A percentile compares a stretch with the other conserved stretches of the same genome.
Conservation (phyloP, 441 rosid species). For the Jatropha multifida region DNA sequence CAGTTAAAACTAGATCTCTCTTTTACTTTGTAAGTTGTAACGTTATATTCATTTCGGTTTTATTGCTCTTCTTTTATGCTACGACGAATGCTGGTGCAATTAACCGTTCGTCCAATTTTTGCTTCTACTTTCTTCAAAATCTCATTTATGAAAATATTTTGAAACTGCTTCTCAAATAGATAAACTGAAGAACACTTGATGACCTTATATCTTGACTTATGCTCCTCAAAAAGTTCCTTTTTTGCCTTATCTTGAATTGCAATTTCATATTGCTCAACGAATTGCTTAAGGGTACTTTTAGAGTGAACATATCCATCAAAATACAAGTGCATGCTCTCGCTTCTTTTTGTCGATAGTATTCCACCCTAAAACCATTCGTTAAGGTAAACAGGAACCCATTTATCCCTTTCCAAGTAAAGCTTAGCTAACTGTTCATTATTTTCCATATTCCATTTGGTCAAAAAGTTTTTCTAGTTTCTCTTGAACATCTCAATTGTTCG, state of each 20-base stretch:
- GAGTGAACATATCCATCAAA: constrained; percentile 1
- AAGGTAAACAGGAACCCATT: not conserved
- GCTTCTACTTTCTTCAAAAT: too few species aligned
- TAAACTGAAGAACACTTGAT: too few species aligned
- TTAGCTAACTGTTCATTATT: not conserved
- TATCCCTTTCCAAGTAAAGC: not conserved
- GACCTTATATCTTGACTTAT: not conserved
- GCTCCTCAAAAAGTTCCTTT: not conserved
- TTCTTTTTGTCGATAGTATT: not conserved
- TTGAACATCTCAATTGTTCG: not conserved
- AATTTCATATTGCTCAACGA: not conserved
- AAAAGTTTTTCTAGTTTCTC: not conserved
- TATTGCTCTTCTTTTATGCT: too few species aligned
- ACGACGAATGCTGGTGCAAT: too few species aligned
- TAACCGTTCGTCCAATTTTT: too few species aligned
- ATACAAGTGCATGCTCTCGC: not conserved
- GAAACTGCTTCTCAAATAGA: too few species aligned
- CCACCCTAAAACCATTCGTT: not conserved
- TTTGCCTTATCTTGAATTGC: not conserved
- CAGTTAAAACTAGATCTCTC: too few species aligned
- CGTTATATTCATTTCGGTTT: too few species aligned
- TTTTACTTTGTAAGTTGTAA: too few species aligned
- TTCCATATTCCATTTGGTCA: not conserved
- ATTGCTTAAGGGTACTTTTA: not conserved
- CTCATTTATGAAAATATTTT: too few species aligned